Base-by-base conservation (phyloP, 1,284 basidiomycete species). In the Coniferiporia weirii region DNA sequence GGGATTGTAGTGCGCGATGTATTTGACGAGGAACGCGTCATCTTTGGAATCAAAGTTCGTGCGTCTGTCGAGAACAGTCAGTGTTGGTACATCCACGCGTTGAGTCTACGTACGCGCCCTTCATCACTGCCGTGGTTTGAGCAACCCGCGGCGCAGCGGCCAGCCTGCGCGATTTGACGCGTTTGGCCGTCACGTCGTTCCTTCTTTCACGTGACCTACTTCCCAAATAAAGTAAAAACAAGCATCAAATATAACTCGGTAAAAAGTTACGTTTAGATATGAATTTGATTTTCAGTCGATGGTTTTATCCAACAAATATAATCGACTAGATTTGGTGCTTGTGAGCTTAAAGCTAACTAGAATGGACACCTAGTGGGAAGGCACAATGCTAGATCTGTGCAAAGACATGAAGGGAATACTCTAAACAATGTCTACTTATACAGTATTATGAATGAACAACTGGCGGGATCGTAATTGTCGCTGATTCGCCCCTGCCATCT, bases 1-100 rank as follows among this genome's bases (percentile, higher is more conserved):
- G 0, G 75, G 73, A 35, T 73, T 74, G 56, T 75, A 68, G 53
- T 40, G 69, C 8, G 77, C 78, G 47, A 81, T 66, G 61, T 74
- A 81, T 63, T 74, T 69, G 1, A 72, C 66, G 2, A 81, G 71
- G 5, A 72, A 62, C 0, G 50, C 56, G 61, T 79, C 77, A 13
- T 81, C 79, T 12, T 72, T 68, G 7, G 48, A 17, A 35, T 32
- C 45, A 22, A 48, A 56, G 12, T 40, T 34, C 7, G 19, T 19
- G 34, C 54, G 54, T 9, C 45, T 56, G 13, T 4, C 9, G 7
- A 45, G 12, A 8, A 5, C 15, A 10, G 15, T 48, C 20, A 48
- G 52, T 49, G 38, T 36, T 20, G 15, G 17, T 27, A 27, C 27
- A 27, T 27, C 27, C 27, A 27, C 5, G 27, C 27, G 27, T 27